Base-by-base conservation (phyloP, 2,329 filamentous ascomycete genomes). In the Aureobasidium sp. region DNA sequence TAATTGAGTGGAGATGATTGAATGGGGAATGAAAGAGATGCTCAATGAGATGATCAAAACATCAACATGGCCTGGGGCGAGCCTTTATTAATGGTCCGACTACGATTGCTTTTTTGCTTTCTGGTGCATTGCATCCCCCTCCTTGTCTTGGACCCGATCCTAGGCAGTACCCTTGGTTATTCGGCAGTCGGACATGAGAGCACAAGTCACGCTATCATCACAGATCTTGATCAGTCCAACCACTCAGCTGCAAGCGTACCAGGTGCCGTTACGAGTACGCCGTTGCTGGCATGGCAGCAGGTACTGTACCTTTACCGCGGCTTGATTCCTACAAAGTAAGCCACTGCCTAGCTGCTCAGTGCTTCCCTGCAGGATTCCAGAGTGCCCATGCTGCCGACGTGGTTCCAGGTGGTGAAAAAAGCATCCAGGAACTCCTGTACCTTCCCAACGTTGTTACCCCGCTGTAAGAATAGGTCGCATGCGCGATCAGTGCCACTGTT, bases 181-280 rank as follows among this genome's bases (percentile, higher is more conserved):
- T 25, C 40, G 53, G 40, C 29, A 21, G 19, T 46, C 53, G 40
- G 40, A 45, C 29, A 9, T 11, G 40, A 45, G 40, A 46, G 29
- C 53, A 45, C 53, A 57, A 45, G 40, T 57, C 53, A 57, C 53
- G 53, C 53, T 57, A 57, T 46, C 53, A 29, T 46, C 40, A 57
- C 29, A 57, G 53, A 57, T 37, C 53, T 35, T 46, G 19, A 45
- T 21, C 27, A 37, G 3, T 15, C 37, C 21, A 46, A 46, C 40
- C 53, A 57, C 21, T 43, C 51, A 55, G 25, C 25, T 31, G 25
- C 17, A 31, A 29, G 37, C 40, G 9, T 17, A 10, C 53, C 40
- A 46, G 21, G 25, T 57, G 40, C 40, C 53, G 53, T 46, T 57
- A 35, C 21, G 15, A 46, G 25, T 23, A 35, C 53, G 53, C 53